These are phyloP conservation scores for Fusarium hainanense DNA, from an alignment of 2,329 filamentous ascomycete species.

Conservation along the genomic window DNA sequence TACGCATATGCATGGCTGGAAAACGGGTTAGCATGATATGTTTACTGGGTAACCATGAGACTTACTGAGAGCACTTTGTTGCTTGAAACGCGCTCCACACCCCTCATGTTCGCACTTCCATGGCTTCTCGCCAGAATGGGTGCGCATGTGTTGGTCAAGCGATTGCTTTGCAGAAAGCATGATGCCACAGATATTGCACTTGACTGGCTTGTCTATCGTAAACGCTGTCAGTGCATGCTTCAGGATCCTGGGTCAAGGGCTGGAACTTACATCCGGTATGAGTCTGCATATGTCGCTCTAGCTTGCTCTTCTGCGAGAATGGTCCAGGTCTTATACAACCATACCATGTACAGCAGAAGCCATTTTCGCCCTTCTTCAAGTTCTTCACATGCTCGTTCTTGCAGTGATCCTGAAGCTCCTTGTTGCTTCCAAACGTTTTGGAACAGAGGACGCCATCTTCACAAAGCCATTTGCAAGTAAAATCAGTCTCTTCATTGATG, in stretches of 20 bases:
- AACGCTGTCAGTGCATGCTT: constrained; percentile 19
- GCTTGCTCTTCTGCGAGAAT: constrained; percentile 70
- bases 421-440: constrained; percentile 55
- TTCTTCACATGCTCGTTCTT: constrained; percentile 61
- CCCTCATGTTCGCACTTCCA: constrained; percentile 64
- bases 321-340: constrained; percentile 64
- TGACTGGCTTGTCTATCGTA: constrained; percentile 66
- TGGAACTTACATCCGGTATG: constrained; percentile 69
- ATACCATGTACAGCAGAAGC: constrained; percentile 67
- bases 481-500: constrained; percentile 43
- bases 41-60: constrained; percentile 9
- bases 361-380: constrained; percentile 57
- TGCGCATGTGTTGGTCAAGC: constrained; percentile 73
- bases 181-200: constrained; percentile 65
- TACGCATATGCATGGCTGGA: constrained; percentile 73
- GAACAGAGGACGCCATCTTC: constrained; percentile 47
- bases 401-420: constrained; percentile 67
- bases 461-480: constrained; percentile 50
- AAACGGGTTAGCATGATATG: constrained; percentile 28
- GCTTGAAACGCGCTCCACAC: constrained; percentile 71
- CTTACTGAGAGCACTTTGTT: constrained; percentile 74
- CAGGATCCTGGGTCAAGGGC: neutral
- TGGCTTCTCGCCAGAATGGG: constrained; percentile 73
- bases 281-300: constrained; percentile 72
- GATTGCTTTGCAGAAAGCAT: constrained; percentile 75